phyloP scores from a whole-genome alignment of 306 rosid genomes.

The Trifolium pratense region DNA sequence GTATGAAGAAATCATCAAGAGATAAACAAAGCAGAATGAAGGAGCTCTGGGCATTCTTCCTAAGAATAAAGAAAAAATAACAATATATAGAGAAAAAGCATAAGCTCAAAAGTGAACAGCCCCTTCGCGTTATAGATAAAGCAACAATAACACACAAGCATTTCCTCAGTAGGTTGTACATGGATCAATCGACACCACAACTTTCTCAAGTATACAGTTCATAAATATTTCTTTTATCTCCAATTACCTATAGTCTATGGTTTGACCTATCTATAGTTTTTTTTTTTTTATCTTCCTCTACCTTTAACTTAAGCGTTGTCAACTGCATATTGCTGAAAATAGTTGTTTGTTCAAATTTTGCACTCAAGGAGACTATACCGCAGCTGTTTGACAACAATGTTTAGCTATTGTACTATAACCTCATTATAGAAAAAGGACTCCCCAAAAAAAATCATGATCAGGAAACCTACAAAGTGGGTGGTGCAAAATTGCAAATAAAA shows the following conservation, averaged over 20 bases:
- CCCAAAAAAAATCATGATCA: background rate
- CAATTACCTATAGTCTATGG: background rate
- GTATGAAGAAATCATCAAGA: background rate
- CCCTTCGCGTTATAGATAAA: slow-evolving; percentile 8
- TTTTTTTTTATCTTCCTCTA: background rate
- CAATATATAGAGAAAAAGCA: background rate
- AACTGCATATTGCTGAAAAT: background rate
- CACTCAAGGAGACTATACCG: background rate
- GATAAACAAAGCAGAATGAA: background rate
- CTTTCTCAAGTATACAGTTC: too few species aligned
- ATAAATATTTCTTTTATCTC: background rate
- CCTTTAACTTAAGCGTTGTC: background rate
- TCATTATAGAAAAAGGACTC: slow-evolving; percentile 7
- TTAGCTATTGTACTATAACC: background rate
- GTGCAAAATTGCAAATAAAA: slow-evolving; percentile 24
- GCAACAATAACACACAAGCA: background rate
- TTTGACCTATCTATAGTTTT: background rate
- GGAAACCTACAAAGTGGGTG: slow-evolving; percentile 16
- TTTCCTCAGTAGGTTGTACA: background rate
- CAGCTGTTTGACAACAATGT: background rate
- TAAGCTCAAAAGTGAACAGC: slow-evolving; percentile 15
- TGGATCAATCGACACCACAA: background rate
- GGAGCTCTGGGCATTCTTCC: background rate
- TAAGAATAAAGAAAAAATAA: slow-evolving; percentile 3
- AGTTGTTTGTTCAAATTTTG: background rate